Evolutionary conservation across 2,329 filamentous ascomycete genomes (phyloP).

Genomic region (Colletotrichum higginsianum): DNA sequence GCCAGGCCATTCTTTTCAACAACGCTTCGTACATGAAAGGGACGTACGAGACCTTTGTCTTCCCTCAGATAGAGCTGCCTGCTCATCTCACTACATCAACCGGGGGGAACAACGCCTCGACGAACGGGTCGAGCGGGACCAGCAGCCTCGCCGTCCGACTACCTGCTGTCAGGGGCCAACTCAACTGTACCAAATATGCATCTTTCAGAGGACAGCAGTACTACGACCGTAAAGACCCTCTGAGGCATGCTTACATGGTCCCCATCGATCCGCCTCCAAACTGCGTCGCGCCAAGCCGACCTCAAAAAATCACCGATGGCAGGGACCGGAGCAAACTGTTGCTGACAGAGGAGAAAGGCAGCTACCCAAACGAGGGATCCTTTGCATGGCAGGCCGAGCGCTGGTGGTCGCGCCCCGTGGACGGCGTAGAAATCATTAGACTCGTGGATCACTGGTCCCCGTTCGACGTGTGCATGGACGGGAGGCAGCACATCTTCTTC

Average conservation of each 20-base stretch:
- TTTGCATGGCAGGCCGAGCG: not conserved
- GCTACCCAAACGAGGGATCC: not conserved
- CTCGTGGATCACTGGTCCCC: not conserved
- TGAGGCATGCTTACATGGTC: not conserved
- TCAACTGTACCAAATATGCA: not conserved
- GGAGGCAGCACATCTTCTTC: not conserved
- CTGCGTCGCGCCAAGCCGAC: not conserved
- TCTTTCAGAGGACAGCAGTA: not conserved
- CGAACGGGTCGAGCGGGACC: not conserved
- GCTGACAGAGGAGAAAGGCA: not conserved
- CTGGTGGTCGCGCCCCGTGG: not conserved
- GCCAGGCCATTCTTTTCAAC: slow-evolving; percentile 8
- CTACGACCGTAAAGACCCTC: no score
- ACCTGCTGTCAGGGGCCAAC: not conserved
- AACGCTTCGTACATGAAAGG: not conserved
- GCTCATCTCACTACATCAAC: not conserved
- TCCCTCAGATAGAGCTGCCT: not conserved
- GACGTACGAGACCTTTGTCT: not conserved
- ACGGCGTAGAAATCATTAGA: not conserved
- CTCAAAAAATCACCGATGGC: not conserved
- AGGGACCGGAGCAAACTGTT: not conserved
- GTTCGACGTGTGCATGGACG: not conserved
- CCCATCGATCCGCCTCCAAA: not conserved
- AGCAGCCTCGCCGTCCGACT: not conserved
- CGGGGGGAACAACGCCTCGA: not conserved